Evolutionary conservation across 2,329 filamentous ascomycete species (phyloP), one percentile per base, ranked within the genome.

Genomic region (Cordyceps cateniannulata): DNA sequence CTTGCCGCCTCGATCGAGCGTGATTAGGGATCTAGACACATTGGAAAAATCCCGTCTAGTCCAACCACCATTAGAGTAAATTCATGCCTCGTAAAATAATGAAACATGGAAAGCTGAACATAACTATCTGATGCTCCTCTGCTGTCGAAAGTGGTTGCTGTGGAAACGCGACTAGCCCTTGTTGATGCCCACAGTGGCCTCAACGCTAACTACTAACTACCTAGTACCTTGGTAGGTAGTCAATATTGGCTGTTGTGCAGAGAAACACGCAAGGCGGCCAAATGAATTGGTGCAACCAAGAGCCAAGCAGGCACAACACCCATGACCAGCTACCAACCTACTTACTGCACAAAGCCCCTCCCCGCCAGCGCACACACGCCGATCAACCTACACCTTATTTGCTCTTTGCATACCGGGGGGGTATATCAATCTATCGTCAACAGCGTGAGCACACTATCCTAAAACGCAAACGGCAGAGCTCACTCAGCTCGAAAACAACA

Each of bases 301-400:
- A 42, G 18, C 38, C 38, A 3, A 16, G 35, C 29, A 38, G 14
- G 29, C 59, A 61, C 44, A 61, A 61, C 56, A 51, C 51, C 59
- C 45, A 56, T 56, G 51, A 45, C 10, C 44, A 22, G 48, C 56
- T 47, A 22, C 22, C 44, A 4, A 47, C 58, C 29, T 38, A 29
- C 22, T 20, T 3, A 24, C 58, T 40, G 59, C 38, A 48, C 45
- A 44, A 44, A 44, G 47, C 60, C 60, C 60, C 59, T 61, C 59
- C 60, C 53, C 53, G 44, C 60, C 53, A 50, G 51, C 25, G 44
- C 42, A 49, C 50, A 60, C 60, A 61, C 48, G 51, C 60, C 38
- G 47, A 58, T 61, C 53, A 32, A 61, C 47, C 53, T 61, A 27
- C 53, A 40, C 38, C 53, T 57, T 40, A 50, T 44, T 51, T 47